Evolutionary conservation across 768 basidiomycete genomes (phyloP).

Genomic region (Lentinula edodes): DNA sequence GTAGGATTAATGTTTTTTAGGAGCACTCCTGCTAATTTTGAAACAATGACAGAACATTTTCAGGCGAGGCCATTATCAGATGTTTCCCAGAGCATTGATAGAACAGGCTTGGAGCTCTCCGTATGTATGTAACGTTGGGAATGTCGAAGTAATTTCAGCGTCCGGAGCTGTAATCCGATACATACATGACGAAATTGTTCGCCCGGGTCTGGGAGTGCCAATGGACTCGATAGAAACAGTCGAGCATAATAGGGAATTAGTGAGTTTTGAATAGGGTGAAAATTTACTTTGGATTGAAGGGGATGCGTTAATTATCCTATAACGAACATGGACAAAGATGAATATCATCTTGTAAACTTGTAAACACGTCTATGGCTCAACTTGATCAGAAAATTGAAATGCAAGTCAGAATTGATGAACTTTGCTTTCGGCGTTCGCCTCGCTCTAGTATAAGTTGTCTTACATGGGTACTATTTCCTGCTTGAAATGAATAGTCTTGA

Average conservation of each 20-base stretch:
- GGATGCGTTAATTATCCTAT: background rate
- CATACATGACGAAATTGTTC: background rate
- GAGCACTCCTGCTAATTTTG: background rate
- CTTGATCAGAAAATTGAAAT: background rate
- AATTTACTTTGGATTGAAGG: background rate
- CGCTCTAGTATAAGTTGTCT: background rate
- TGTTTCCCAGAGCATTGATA: background rate
- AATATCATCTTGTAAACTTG: no score
- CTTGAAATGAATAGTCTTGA: background rate
- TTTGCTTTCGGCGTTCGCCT: background rate
- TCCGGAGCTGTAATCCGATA: background rate
- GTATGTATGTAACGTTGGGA: background rate
- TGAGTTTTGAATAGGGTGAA: background rate
- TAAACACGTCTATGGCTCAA: background rate
- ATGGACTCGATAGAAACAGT: background rate
- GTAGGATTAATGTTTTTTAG: background rate
- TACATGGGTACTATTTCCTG: background rate
- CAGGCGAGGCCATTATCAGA: background rate
- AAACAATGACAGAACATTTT: background rate
- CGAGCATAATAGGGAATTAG: background rate
- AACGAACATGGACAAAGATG: background rate
- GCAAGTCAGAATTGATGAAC: background rate
- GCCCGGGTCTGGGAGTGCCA: background rate
- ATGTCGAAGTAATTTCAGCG: background rate
- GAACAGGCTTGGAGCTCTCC: background rate